Percentiles rank a stretch among this genome's conserved stretches.
phyloP scores from a whole-genome alignment of 352 stramenopile species.

The Phytophthora ohioensis region DNA sequence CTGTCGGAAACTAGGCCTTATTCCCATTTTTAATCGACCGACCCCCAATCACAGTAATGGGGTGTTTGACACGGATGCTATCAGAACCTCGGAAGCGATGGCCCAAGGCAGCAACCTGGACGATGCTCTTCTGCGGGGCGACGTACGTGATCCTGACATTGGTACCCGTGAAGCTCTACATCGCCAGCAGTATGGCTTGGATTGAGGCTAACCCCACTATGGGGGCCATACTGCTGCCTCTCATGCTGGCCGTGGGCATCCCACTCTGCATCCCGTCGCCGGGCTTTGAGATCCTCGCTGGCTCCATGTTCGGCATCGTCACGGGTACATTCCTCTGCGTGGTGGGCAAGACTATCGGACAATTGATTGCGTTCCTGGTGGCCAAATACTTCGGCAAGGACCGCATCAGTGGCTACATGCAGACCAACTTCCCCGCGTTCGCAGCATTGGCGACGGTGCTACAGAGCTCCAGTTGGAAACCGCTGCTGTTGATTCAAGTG shows the following conservation, averaged over 20 bases:
- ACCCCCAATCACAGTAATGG: conserved; percentile 20
- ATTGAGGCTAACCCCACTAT: conserved; percentile 56
- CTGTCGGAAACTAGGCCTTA: conserved; percentile 15
- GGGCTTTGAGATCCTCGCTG: conserved; percentile 69
- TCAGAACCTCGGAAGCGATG: conserved; percentile 27
- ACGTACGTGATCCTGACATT: conserved; percentile 36
- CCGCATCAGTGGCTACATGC: conserved; percentile 57
- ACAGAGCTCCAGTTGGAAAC: conserved; percentile 75
- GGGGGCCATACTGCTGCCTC: conserved; percentile 59
- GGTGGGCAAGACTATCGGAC: conserved; percentile 66
- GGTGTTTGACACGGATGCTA: conserved; percentile 12
- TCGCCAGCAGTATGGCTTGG: conserved; percentile 45
- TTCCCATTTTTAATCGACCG: conserved; percentile 24
- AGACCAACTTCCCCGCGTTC: conserved; percentile 68
- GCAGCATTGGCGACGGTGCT: conserved; percentile 57
- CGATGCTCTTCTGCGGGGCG: conserved; percentile 12
- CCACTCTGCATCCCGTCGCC: conserved; percentile 74
- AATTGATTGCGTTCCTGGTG: conserved; percentile 68
- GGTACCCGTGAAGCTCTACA: conserved; percentile 58
- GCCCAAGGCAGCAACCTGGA: conserved; percentile 34
- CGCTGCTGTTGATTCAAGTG: conserved; percentile 74
- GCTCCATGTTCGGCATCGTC: conserved; percentile 70
- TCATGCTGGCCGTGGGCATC: conserved; percentile 65
- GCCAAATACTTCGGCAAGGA: conserved; percentile 69
- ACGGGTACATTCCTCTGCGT: conserved; percentile 61